phyloP scores from a whole-genome alignment of 148 eudicot genomes.

The Pharnaceum exiguum region DNA sequence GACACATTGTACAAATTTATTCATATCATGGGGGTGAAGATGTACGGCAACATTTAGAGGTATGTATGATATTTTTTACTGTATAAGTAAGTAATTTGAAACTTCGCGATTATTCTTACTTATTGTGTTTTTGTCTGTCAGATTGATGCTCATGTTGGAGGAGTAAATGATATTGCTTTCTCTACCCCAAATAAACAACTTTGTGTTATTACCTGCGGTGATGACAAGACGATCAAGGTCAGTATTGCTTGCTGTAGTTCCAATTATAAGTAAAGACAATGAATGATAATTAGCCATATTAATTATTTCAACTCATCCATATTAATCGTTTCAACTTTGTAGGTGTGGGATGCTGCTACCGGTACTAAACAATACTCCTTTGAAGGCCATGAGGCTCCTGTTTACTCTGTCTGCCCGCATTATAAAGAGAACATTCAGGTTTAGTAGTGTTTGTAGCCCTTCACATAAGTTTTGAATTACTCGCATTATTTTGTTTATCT shows the following conservation, averaged over 20 bases:
- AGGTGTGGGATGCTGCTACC: conserved; percentile 86
- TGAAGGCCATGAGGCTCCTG: conserved; percentile 90
- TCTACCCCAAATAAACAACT: conserved; percentile 74
- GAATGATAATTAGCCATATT: neutral
- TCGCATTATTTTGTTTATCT: neutral
- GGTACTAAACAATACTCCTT: conserved; percentile 72
- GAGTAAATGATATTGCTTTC: conserved; percentile 90
- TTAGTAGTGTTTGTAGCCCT: neutral
- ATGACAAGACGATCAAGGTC: conserved; percentile 86
- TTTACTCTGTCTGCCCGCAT: conserved; percentile 87
- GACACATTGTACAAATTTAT: conserved; percentile 77
- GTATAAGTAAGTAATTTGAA: neutral
- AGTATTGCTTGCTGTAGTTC: neutral
- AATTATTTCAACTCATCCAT: no score
- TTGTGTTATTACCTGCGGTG: conserved; percentile 87
- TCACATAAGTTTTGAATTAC: neutral
- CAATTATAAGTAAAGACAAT: neutral
- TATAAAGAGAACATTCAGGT: conserved; percentile 75
- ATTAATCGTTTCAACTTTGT: neutral
- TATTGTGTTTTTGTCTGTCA: conserved; percentile 14
- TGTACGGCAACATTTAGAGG: conserved; percentile 75
- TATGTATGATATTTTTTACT: conserved; percentile 15
- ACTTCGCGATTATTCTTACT: neutral
- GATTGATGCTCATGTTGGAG: conserved; percentile 93
- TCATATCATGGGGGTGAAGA: conserved; percentile 60